These are phyloP conservation scores for Lasiodiplodia gonubiensis DNA, from an alignment of 2,329 filamentous ascomycete genomes.

Conservation along the genomic window DNA sequence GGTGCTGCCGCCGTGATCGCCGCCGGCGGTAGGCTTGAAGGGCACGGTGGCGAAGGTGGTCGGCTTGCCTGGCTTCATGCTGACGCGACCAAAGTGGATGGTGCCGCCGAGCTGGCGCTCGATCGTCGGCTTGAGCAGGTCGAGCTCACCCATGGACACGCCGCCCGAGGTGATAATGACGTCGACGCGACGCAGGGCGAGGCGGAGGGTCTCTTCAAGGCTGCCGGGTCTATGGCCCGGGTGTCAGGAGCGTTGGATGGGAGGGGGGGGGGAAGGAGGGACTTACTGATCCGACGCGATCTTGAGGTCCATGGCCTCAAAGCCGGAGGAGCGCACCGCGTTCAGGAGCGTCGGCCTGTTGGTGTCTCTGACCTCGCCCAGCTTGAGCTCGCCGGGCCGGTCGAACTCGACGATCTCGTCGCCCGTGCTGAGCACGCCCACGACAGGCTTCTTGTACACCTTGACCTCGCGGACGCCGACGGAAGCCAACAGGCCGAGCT, in stretches of 20 bases:
- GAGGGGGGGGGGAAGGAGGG: background rate
- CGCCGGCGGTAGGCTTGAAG: conserved; percentile 55
- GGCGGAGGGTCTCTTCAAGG: conserved; percentile 78
- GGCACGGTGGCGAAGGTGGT: conserved; percentile 94
- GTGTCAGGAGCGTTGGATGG: conserved; percentile 8
- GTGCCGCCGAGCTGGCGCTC: conserved; percentile 87
- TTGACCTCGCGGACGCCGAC: conserved; percentile 75
- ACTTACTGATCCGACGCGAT: conserved; percentile 74
- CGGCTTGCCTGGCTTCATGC: conserved; percentile 98
- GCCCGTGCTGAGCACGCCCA: conserved; percentile 91
- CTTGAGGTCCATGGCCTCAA: conserved; percentile 80
- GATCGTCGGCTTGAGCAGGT: conserved; percentile 94
- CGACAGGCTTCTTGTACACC: conserved; percentile 75
- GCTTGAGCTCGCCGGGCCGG: conserved; percentile 63
- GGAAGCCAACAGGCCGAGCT: conserved; percentile 87
- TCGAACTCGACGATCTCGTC: conserved; percentile 88
- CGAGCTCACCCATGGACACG: conserved; percentile 96
- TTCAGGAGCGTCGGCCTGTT: conserved; percentile 88
- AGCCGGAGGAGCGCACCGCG: conserved; percentile 75
- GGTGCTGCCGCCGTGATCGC: conserved; percentile 56
- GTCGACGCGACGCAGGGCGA: conserved; percentile 75
- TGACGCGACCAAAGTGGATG: conserved; percentile 94
- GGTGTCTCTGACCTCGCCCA: conserved; percentile 91
- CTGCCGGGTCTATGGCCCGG: conserved; percentile 60
- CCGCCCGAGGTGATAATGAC: conserved; percentile 91